These are phyloP conservation scores for Delonix regia DNA, from an alignment of 306 rosid species.

Conservation along the genomic window DNA sequence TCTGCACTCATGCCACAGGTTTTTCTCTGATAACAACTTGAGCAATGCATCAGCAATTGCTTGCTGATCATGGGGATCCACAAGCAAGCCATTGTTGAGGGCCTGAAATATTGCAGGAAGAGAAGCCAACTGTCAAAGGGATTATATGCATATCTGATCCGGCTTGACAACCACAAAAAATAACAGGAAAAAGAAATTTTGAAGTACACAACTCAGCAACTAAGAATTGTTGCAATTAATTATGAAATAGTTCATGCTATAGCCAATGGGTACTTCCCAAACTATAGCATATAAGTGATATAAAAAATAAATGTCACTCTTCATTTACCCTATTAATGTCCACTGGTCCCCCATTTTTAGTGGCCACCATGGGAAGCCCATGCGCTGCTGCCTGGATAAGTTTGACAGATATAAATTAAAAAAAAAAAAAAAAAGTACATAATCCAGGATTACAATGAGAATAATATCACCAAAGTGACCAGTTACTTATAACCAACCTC, in stretches of 20 bases:
- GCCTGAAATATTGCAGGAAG: conserved; percentile 46
- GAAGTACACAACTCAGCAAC: background rate
- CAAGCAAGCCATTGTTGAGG: conserved; percentile 69
- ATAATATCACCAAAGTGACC: conserved; percentile 15
- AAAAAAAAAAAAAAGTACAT: conserved; percentile 4
- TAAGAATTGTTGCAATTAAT: background rate
- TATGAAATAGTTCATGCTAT: conserved; percentile 13
- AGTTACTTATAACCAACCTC: conserved; percentile 60
- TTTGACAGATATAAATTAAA: conserved; percentile 15
- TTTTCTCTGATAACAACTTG: conserved; percentile 66
- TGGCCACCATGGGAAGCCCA: conserved; percentile 95
- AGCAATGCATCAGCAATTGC: conserved; percentile 66
- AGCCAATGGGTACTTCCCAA: background rate
- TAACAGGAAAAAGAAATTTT: background rate
- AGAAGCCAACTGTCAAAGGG: background rate
- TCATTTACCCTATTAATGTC: conserved; percentile 81
- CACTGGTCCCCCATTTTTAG: conserved; percentile 92
- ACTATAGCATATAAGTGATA: conserved; percentile 10
- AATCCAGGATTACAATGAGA: conserved; percentile 20
- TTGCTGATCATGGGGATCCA: conserved; percentile 75
- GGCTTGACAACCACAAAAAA: background rate
- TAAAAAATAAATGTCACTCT: background rate
- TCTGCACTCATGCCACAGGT: conserved; percentile 68
- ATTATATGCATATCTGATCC: conserved; percentile 2
- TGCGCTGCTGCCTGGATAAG: conserved; percentile 86